These are phyloP conservation scores for Candida silvicultrix DNA, from an alignment of 805 yeast genomes.

Conservation along the genomic window DNA sequence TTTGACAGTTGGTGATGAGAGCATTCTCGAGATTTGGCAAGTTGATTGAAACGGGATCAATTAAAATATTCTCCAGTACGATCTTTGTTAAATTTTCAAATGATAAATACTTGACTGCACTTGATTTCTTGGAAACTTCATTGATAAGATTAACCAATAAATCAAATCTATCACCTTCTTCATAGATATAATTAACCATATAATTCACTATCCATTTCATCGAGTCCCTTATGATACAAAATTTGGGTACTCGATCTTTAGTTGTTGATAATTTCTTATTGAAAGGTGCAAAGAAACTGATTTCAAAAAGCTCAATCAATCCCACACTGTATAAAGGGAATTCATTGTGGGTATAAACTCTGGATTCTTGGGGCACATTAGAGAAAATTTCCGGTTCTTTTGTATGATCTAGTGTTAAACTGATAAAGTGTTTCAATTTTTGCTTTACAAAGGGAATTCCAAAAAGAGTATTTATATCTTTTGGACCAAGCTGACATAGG, in stretches of 20 bases:
- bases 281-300: not conserved
- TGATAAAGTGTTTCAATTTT: not conserved
- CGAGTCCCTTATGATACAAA: not conserved
- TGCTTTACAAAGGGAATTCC: not conserved
- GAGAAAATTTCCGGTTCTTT: not conserved
- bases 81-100: not conserved
- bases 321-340: not conserved
- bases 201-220: not conserved
- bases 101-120: not conserved
- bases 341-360: not conserved
- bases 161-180: not conserved
- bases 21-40: not conserved
- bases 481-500: not conserved
- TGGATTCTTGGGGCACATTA: not conserved
- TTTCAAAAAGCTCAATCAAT: not conserved
- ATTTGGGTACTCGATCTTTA: not conserved
- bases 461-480: not conserved
- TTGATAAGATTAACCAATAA: not conserved
- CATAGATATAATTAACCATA: not conserved
- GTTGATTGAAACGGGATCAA: not conserved
- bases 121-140: not conserved
- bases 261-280: not conserved
- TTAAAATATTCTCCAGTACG: not conserved
- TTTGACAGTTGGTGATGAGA: not conserved
- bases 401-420: not conserved